Evolutionary conservation across 2,329 filamentous ascomycete genomes (phyloP).

Genomic region (Beauveria sp.): DNA sequence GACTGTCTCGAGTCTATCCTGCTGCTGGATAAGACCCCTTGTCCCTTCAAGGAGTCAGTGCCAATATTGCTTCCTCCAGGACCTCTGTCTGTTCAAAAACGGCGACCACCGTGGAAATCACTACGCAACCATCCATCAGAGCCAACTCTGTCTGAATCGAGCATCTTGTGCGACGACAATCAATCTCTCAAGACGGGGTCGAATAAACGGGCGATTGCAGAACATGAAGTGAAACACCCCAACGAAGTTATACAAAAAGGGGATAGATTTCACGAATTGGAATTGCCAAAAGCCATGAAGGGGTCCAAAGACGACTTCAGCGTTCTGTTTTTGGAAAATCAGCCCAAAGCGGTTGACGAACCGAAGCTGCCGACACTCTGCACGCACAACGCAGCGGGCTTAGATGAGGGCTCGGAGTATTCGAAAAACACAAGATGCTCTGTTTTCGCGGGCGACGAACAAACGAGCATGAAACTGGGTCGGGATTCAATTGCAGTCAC

Average conservation of each 20-base stretch:
- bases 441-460: background rate
- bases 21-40: slow-evolving; percentile 80
- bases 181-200: background rate
- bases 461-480: background rate
- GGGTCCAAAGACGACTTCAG: too few species aligned
- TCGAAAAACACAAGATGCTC: too few species aligned
- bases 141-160: background rate
- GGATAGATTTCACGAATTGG: background rate
- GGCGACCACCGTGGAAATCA: background rate
- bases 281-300: background rate
- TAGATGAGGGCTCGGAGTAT: background rate
- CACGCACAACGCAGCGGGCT: background rate
- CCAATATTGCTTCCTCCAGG: background rate
- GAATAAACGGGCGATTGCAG: too few species aligned
- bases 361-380: background rate
- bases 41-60: slow-evolving; percentile 59
- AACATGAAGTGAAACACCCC: background rate
- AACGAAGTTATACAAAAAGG: background rate
- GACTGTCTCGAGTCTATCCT: slow-evolving; percentile 63
- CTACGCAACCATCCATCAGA: slow-evolving; percentile 3
- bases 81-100: background rate
- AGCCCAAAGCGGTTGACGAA: background rate
- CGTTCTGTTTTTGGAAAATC: background rate
- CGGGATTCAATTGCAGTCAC: background rate
- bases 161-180: background rate